Evolutionary conservation across 495 filamentous ascomycete genomes (phyloP).

Genomic region (Penicillium lividum): DNA sequence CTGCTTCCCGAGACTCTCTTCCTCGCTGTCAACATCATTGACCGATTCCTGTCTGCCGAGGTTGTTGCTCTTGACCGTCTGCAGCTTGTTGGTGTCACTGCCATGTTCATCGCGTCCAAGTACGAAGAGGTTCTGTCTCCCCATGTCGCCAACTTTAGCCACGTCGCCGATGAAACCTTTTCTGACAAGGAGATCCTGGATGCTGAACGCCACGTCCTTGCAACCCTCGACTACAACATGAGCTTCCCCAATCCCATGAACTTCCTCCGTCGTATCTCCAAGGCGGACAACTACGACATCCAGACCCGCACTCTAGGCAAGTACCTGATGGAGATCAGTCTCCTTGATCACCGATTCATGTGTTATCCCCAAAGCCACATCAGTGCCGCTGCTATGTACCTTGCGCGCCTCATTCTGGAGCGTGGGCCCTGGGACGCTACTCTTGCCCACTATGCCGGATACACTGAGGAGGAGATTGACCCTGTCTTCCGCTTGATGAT

Average conservation of each 20-base stretch:
- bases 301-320: constrained; percentile 95
- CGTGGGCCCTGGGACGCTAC: constrained; percentile 91
- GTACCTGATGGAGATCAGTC: constrained; percentile 97
- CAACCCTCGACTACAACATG: constrained; percentile 91
- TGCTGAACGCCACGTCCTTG: constrained; percentile 89
- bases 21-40: constrained; percentile 96
- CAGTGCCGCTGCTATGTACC: constrained; percentile 91
- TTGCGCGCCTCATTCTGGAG: constrained; percentile 84
- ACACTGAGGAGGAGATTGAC: constrained; percentile 86
- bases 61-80: constrained; percentile 92
- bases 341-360: constrained; percentile 93
- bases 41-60: constrained; percentile 92
- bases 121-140: constrained; percentile 98
- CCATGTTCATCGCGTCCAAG: constrained; percentile 98
- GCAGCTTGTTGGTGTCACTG: constrained; percentile 94
- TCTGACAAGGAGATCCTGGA: constrained; percentile 95
- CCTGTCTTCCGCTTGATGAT: constrained; percentile 94
- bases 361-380: constrained; percentile 81
- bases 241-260: constrained; percentile 99
- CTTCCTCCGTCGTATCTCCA: constrained; percentile 96
- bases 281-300: constrained; percentile 97
- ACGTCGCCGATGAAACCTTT: constrained; percentile 96
- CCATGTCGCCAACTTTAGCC: constrained; percentile 93
- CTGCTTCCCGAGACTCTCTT: constrained; percentile 97
- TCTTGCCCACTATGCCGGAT: constrained; percentile 90